These are phyloP conservation scores for Vaccinium vitisidaea DNA, from an alignment of 148 eudicot species.

Conservation along the genomic window DNA sequence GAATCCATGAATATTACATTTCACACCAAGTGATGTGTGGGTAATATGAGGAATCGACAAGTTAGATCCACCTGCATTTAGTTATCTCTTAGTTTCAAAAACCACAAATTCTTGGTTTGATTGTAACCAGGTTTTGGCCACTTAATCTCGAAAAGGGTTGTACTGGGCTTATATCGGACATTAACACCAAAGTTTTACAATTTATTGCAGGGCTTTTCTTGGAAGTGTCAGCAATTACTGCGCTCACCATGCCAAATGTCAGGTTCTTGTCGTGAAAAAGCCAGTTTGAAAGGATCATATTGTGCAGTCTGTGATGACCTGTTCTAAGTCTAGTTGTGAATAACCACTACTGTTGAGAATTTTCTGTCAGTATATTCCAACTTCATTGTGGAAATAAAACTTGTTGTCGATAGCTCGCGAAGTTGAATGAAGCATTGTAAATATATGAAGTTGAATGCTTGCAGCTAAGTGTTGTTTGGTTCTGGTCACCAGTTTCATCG, in stretches of 20 bases:
- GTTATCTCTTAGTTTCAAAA: neutral
- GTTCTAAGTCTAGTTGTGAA: neutral
- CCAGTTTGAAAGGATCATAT: neutral
- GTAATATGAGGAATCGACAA: neutral
- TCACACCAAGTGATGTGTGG: neutral
- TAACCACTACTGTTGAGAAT: neutral
- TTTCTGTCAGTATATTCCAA: neutral
- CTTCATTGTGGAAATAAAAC: neutral
- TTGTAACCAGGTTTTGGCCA: too few species aligned
- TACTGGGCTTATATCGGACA: neutral
- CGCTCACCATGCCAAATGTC: slow-evolving; percentile 51
- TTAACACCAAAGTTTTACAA: neutral
- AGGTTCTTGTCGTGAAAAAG: slow-evolving; percentile 47
- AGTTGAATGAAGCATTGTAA: neutral
- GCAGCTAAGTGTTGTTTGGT: too few species aligned
- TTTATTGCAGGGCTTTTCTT: slow-evolving; percentile 40
- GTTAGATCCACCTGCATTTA: neutral
- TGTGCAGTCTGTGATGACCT: neutral
- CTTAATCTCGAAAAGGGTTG: neutral
- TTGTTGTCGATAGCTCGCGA: neutral
- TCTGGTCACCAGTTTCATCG: too few species aligned
- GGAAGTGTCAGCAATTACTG: slow-evolving; percentile 66
- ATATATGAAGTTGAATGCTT: neutral
- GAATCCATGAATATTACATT: neutral
- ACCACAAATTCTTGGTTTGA: neutral